A percentile compares a stretch with the other conserved stretches of the same genome.
These are phyloP conservation scores for sweet orange (Citrus sinensis) DNA, from an alignment of 345 rosid genomes.

Conservation along the genomic window DVS_A1.0 CM039163.1:51171001-51171500, in stretches of 20 bases:
- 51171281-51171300: conserved; percentile 7
- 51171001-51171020: neutral
- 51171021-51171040: neutral
- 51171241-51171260: neutral
- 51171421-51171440: neutral
- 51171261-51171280: neutral
- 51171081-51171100: too few relatives aligned
- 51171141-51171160: too few relatives aligned
- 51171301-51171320: neutral
- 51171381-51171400: neutral
- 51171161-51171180: too few relatives aligned
- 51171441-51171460: too few relatives aligned
- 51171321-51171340: neutral
- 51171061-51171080: too few relatives aligned
- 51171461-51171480: neutral
- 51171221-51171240: neutral
- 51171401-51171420: neutral
- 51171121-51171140: too few relatives aligned
- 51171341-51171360: neutral
- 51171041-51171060: too few relatives aligned
- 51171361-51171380: neutral
- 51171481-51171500: neutral
- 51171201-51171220: too few relatives aligned
- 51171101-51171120: too few relatives aligned
- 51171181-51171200: too few relatives aligned